These are phyloP conservation scores for Discostella pseudostelligera DNA, from an alignment of 108 stramenopile species.

Conservation along the genomic window DNA sequence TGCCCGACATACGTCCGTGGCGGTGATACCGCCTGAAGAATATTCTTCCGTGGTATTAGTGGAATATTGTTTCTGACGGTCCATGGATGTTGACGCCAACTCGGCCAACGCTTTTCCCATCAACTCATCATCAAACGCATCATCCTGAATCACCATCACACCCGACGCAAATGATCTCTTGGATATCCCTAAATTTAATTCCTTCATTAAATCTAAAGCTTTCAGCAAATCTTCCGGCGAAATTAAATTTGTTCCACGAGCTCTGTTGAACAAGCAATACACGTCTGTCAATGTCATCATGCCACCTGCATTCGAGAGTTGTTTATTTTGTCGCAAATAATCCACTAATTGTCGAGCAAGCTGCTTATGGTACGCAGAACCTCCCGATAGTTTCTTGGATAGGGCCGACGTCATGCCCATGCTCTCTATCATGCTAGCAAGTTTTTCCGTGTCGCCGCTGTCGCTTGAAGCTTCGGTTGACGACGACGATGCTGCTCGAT, in stretches of 20 bases:
- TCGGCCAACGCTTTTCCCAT: constrained; percentile 62
- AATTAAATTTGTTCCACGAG: constrained; percentile 93
- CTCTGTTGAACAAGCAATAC: constrained; percentile 90
- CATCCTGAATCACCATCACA: constrained; percentile 84
- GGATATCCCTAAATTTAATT: constrained; percentile 76
- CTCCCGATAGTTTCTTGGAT: constrained; percentile 68
- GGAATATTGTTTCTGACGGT: constrained; percentile 1
- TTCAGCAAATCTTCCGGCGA: constrained; percentile 93
- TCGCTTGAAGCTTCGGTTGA: constrained; percentile 6
- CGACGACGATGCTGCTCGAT: constrained; percentile 19
- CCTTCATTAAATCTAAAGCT: constrained; percentile 67
- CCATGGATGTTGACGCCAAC: constrained; percentile 35
- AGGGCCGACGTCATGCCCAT: constrained; percentile 96
- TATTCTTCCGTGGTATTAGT: background rate
- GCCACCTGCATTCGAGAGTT: constrained; percentile 53
- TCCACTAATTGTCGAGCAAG: constrained; percentile 95
- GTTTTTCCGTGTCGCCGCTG: constrained; percentile 51
- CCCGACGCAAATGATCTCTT: constrained; percentile 81
- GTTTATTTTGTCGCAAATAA: constrained; percentile 69
- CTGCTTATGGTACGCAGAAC: constrained; percentile 74
- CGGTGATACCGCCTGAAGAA: constrained; percentile 51
- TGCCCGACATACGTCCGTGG: constrained; percentile 56
- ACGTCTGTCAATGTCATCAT: constrained; percentile 85
- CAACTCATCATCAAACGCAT: constrained; percentile 53
- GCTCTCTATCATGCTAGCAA: constrained; percentile 68